A percentile compares a stretch with the other conserved stretches of the same genome.
Evolutionary conservation across 164 flowering plant species (phyloP).

Genomic region (Macadamia tetraphylla): DNA sequence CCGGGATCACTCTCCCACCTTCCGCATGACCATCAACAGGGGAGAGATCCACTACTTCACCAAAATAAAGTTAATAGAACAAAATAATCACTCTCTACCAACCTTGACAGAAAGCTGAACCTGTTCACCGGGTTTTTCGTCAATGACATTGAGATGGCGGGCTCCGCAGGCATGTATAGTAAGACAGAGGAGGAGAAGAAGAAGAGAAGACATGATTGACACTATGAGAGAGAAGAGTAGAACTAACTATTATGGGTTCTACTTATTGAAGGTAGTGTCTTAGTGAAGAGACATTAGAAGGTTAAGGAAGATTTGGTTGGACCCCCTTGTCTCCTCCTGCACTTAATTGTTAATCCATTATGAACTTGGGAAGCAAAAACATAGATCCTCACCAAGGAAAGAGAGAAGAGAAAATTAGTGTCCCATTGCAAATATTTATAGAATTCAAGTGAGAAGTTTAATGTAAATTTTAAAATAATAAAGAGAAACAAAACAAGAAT

Average conservation of each 20-base stretch:
- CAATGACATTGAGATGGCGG: constrained; percentile 14
- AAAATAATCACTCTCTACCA: neutral
- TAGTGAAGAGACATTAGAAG: neutral
- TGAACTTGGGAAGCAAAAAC: neutral
- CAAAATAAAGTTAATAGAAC: too few species aligned
- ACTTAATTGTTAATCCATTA: neutral
- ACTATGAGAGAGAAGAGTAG: neutral
- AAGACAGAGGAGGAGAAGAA: constrained; percentile 10
- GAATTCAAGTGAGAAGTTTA: too few species aligned
- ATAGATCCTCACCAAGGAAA: neutral
- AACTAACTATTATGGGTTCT: too few species aligned
- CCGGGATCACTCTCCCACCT: too few species aligned
- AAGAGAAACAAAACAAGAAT: too few species aligned
- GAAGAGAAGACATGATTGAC: neutral
- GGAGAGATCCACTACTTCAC: too few species aligned
- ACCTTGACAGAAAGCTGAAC: constrained; percentile 11
- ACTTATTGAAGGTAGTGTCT: neutral
- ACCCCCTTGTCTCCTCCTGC: constrained; percentile 1
- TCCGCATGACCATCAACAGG: too few species aligned
- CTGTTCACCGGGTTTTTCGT: neutral
- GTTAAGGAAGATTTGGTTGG: neutral
- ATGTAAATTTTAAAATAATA: too few species aligned
- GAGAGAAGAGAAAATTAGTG: neutral
- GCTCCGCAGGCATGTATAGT: constrained; percentile 39
- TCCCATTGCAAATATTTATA: neutral